A percentile compares a stretch with the other conserved stretches of the same genome.
These are phyloP conservation scores for Populus hybrid DNA, from an alignment of 441 rosid species.

Conservation along the genomic window DNA sequence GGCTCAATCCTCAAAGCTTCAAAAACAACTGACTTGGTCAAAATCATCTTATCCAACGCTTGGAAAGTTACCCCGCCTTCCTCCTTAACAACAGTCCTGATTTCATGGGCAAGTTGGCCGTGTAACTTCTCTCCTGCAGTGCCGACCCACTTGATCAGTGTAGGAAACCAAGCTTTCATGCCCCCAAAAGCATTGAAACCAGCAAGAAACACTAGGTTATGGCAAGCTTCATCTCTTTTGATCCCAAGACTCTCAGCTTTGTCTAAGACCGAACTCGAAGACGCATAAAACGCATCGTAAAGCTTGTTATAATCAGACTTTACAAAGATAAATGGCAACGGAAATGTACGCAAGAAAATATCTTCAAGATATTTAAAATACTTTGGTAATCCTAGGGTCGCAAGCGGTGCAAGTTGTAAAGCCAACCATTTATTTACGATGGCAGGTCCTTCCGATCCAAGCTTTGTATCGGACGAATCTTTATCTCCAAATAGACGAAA, in stretches of 20 bases:
- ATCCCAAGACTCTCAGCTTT: constrained; percentile 50
- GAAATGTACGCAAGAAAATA: constrained; percentile 40
- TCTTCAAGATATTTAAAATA: constrained; percentile 38
- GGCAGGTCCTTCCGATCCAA: constrained; percentile 49
- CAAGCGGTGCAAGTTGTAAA: constrained; percentile 55
- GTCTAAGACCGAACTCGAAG: constrained; percentile 35
- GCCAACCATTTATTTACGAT: constrained; percentile 50
- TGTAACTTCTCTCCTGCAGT: constrained; percentile 49
- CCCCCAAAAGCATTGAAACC: constrained; percentile 69
- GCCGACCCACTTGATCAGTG: constrained; percentile 46
- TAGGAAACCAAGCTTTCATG: constrained; percentile 44
- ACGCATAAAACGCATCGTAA: constrained; percentile 43
- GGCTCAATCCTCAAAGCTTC: constrained; percentile 67
- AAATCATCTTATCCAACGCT: constrained; percentile 53
- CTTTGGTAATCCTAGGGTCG: constrained; percentile 45
- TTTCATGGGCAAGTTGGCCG: constrained; percentile 44
- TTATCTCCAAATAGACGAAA: constrained; percentile 44
- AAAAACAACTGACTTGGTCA: constrained; percentile 60
- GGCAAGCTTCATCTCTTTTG: constrained; percentile 58
- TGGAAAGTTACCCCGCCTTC: constrained; percentile 51
- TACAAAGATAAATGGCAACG: constrained; percentile 41
- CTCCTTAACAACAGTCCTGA: constrained; percentile 42
- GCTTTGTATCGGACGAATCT: constrained; percentile 46
- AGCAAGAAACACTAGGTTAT: constrained; percentile 55
- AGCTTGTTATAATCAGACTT: constrained; percentile 48